Conservation (phyloP, 306 rosid species). For the Arachis hypogaea region DNA sequence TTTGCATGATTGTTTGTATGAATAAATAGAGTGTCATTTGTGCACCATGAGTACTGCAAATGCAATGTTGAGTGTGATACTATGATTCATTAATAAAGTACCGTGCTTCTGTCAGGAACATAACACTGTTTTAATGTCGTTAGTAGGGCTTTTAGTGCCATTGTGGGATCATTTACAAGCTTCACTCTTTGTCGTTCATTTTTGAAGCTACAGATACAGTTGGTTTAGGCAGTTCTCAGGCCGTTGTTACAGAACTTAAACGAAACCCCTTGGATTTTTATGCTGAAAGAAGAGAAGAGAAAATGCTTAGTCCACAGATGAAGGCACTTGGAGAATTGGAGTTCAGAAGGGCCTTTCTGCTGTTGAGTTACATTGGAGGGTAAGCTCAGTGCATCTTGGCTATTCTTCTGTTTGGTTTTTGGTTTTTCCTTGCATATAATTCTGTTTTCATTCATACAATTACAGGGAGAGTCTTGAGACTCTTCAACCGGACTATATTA, state of each 20-base stretch:
- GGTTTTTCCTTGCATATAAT: not conserved
- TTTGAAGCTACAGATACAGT: not conserved
- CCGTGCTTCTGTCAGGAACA: not conserved
- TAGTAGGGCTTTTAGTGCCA: not conserved
- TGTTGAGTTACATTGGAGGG: constrained; percentile 68
- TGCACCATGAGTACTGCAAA: not conserved
- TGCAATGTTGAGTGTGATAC: not conserved
- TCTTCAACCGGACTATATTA: constrained; percentile 44
- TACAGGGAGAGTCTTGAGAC: constrained; percentile 44
- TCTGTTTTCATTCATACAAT: constrained; percentile 18
- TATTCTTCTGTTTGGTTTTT: not conserved
- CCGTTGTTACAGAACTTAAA: not conserved
- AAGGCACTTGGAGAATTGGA: constrained; percentile 76
- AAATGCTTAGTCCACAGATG: constrained; percentile 2
- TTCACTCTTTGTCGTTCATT: not conserved
- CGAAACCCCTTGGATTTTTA: not conserved
- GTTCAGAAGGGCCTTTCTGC: constrained; percentile 66
- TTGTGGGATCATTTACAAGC: not conserved
- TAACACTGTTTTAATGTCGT: not conserved
- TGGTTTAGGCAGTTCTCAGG: constrained; percentile 8
- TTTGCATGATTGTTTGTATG: not conserved
- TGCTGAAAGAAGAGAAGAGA: constrained; percentile 9
- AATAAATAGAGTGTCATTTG: too few relatives aligned
- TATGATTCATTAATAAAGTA: too few relatives aligned
- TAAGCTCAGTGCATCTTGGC: constrained; percentile 26